phyloP scores from a whole-genome alignment of 805 yeast species.

The Starmera dryadoides region DNA sequence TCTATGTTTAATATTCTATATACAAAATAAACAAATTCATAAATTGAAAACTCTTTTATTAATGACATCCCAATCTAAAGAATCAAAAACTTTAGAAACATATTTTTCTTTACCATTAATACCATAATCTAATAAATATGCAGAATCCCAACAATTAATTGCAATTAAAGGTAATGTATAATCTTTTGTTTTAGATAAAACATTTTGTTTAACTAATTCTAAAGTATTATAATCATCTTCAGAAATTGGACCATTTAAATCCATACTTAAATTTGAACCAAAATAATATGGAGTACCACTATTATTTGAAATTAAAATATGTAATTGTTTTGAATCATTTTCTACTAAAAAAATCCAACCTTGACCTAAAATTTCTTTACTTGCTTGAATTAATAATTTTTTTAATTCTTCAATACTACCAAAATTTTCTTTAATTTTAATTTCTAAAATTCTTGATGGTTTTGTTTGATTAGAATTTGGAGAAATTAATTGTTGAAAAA shows the following conservation, averaged over 20 bases:
- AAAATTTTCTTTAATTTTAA: conserved; percentile 29
- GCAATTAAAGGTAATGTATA: conserved; percentile 69
- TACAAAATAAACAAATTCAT: neutral
- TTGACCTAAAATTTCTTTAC: conserved; percentile 36
- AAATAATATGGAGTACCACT: conserved; percentile 74
- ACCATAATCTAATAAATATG: conserved; percentile 84
- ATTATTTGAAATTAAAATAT: conserved; percentile 50
- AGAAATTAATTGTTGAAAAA: conserved; percentile 52
- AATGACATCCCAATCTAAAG: conserved; percentile 79
- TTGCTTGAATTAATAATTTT: conserved; percentile 6
- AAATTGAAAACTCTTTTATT: conserved; percentile 32
- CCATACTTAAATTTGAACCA: conserved; percentile 63
- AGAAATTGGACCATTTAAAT: conserved; percentile 66
- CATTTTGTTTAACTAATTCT: conserved; percentile 33
- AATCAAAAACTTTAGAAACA: conserved; percentile 66
- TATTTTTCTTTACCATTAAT: conserved; percentile 63
- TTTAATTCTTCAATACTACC: conserved; percentile 22
- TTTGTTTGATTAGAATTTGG: conserved; percentile 14
- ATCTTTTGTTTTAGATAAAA: conserved; percentile 38
- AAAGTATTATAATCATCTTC: conserved; percentile 45
- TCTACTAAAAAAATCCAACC: conserved; percentile 79
- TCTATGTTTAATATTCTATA: neutral
- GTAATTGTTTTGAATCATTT: conserved; percentile 48
- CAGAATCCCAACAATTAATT: conserved; percentile 82
- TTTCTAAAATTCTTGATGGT: conserved; percentile 29